These are phyloP conservation scores for Aeminium ludgeri DNA, from an alignment of 495 filamentous ascomycete species.

Conservation along the genomic window DNA sequence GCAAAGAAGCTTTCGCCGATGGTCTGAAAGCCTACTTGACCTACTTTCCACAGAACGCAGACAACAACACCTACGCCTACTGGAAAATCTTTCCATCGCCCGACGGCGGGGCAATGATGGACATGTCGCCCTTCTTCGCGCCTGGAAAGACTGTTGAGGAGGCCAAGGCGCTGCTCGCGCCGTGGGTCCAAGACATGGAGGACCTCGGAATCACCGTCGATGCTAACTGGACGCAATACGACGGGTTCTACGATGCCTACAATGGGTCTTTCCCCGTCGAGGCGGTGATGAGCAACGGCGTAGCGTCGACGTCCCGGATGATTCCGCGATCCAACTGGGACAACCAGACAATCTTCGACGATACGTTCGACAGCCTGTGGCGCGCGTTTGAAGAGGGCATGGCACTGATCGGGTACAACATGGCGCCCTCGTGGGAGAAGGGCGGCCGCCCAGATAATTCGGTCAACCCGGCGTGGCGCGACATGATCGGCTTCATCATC, in stretches of 20 bases:
- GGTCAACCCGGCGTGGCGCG: slow-evolving; percentile 3
- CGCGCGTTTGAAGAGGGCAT: not conserved
- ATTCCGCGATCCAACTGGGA: not conserved
- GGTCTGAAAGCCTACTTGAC: not conserved
- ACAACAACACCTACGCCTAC: slow-evolving; percentile 17
- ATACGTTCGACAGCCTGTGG: not conserved
- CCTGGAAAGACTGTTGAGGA: slow-evolving; percentile 35
- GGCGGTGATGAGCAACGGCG: not conserved
- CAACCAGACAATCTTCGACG: not conserved
- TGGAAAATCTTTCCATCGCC: slow-evolving; percentile 25
- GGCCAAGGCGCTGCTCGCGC: slow-evolving; percentile 21
- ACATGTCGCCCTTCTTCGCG: slow-evolving; percentile 32
- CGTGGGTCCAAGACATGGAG: too few relatives aligned
- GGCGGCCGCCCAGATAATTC: not conserved
- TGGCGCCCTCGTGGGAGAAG: not conserved
- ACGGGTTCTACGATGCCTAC: not conserved
- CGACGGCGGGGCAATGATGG: slow-evolving; percentile 25
- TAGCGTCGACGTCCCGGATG: not conserved
- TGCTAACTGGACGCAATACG: not conserved
- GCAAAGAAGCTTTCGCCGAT: not conserved
- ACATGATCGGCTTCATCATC: not conserved
- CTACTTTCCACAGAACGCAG: not conserved
- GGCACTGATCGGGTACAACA: not conserved
- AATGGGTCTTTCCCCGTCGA: not conserved
- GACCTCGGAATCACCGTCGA: not conserved